Evolutionary conservation across 306 rosid genomes (phyloP).

Genomic region (Glycyrrhiza uralensis): DNA sequence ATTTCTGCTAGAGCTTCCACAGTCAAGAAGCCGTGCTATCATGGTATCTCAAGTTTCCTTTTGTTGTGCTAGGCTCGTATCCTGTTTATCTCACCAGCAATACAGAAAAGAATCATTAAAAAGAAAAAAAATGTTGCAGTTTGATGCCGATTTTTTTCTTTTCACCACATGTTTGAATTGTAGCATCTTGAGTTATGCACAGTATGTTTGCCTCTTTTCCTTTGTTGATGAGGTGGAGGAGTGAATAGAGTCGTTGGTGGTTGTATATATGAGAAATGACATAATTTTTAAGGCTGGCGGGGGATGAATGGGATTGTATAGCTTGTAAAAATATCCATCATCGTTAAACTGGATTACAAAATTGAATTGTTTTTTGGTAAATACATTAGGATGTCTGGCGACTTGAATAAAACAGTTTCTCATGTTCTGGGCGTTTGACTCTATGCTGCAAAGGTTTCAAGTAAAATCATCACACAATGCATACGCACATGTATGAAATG

Average conservation of each 20-base stretch:
- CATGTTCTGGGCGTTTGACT: neutral
- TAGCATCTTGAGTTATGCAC: neutral
- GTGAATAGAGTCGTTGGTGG: neutral
- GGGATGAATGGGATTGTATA: neutral
- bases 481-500: neutral
- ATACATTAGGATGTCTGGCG: neutral
- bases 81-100: conserved; percentile 8
- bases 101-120: neutral
- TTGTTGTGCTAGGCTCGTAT: conserved; percentile 37
- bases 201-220: neutral
- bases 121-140: neutral
- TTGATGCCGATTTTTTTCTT: conserved; percentile 2
- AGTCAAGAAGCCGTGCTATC: conserved; percentile 89
- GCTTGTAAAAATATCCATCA: neutral
- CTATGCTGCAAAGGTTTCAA: neutral
- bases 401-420: neutral
- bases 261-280: conserved; percentile 7
- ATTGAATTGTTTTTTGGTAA: neutral
- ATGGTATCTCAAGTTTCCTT: conserved; percentile 74
- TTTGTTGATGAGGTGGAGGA: neutral
- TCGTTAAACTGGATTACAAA: neutral
- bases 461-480: neutral
- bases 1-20: conserved; percentile 87
- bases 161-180: neutral
- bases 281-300: neutral